phyloP scores from a whole-genome alignment of 305 asterid species.

The Rubia balearica region DNA sequence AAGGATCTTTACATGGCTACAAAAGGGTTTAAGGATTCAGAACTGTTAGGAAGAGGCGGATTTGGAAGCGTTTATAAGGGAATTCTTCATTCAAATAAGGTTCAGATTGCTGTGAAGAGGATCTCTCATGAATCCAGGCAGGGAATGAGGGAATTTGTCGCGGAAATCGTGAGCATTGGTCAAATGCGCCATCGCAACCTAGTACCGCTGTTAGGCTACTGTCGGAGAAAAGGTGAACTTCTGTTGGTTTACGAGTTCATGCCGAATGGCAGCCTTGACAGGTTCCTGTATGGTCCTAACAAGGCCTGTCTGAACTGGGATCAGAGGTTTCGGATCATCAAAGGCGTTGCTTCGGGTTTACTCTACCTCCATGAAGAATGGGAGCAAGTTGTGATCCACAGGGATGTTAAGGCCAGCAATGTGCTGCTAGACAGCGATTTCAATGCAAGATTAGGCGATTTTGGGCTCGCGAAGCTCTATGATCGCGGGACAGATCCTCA shows the following conservation, averaged over 20 bases:
- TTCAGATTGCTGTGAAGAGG: constrained; percentile 7
- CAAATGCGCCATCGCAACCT: constrained; percentile 10
- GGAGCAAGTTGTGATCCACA: constrained; percentile 10
- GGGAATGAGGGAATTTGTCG: constrained; percentile 6
- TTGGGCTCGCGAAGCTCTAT: constrained; percentile 2
- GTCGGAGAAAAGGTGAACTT: not conserved
- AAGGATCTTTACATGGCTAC: constrained; percentile 7
- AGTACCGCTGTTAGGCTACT: not conserved
- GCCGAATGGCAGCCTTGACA: constrained; percentile 3
- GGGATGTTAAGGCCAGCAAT: constrained; percentile 6
- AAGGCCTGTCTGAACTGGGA: constrained; percentile 3
- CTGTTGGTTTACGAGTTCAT: constrained; percentile 7
- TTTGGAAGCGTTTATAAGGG: constrained; percentile 8
- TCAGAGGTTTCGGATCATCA: constrained; percentile 5
- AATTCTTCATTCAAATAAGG: not conserved
- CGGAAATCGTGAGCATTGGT: constrained; percentile 10
- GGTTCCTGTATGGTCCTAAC: not conserved
- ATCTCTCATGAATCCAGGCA: constrained; percentile 8
- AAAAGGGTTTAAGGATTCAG: constrained; percentile 8
- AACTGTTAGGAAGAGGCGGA: not conserved
- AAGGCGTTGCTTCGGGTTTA: constrained; percentile 5
- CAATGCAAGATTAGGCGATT: constrained; percentile 5
- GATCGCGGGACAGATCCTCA: constrained; percentile 11
- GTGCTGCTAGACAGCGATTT: constrained; percentile 2
- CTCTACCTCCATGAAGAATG: constrained; percentile 10